Percentiles rank a stretch among this genome's conserved stretches.
Evolutionary conservation across 1,139 yeast species (phyloP).

Genomic region (Magnusiomyces sp.): DNA sequence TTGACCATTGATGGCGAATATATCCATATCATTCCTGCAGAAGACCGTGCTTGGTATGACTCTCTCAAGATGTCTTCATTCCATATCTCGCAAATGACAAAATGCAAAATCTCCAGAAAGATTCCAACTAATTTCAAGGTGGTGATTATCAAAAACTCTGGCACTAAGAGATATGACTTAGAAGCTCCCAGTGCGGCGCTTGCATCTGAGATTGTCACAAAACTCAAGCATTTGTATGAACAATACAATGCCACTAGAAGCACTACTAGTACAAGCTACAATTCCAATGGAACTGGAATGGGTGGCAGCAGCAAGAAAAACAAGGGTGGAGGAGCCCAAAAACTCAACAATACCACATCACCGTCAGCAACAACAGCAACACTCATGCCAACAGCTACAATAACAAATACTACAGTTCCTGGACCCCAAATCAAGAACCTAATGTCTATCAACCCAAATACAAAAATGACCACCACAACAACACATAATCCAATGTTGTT

Average conservation of each 20-base stretch:
- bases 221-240: conserved; percentile 32
- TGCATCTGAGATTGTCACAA: conserved; percentile 67
- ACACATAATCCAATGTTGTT: no score
- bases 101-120: conserved; percentile 70
- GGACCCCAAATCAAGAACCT: no score
- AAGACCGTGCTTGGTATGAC: conserved; percentile 56
- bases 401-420: no score
- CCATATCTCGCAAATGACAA: conserved; percentile 70
- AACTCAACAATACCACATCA: no score
- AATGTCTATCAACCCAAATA: no score
- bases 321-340: no score
- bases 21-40: conserved; percentile 79
- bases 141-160: conserved; percentile 58
- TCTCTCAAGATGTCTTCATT: conserved; percentile 81
- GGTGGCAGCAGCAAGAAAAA: no score
- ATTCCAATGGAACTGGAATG: no score
- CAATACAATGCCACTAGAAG: conserved; percentile 5
- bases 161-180: conserved; percentile 73
- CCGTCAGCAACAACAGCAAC: no score
- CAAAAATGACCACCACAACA: no score
- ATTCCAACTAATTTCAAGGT: conserved; percentile 76
- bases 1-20: conserved; percentile 90
- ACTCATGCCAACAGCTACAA: no score
- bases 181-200: conserved; percentile 61
- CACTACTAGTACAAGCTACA: no score